These are phyloP conservation scores for Pleurotus sapidus DNA, from an alignment of 768 basidiomycete species.

Conservation along the genomic window DNA sequence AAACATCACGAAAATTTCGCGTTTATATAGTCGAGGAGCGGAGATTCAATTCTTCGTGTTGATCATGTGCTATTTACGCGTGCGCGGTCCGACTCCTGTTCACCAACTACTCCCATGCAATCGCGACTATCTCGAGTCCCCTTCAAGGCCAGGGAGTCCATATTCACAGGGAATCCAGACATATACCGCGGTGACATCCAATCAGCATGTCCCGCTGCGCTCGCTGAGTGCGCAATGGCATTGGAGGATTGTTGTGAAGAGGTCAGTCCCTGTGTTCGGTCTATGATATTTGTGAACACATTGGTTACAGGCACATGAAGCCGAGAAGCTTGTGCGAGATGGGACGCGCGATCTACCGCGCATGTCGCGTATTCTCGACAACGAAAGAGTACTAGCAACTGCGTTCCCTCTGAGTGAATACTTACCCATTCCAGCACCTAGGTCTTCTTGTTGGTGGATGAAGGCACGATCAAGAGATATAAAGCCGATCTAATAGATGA, in stretches of 20 bases:
- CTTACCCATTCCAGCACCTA: conserved; percentile 22
- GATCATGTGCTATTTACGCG: neutral
- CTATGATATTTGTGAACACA: neutral
- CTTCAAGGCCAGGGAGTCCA: conserved; percentile 62
- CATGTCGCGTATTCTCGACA: conserved; percentile 65
- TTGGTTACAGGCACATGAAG: conserved; percentile 53
- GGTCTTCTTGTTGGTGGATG: conserved; percentile 76
- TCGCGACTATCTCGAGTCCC: conserved; percentile 50
- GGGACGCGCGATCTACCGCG: conserved; percentile 72
- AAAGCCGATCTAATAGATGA: conserved; percentile 76
- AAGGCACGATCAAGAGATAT: conserved; percentile 69
- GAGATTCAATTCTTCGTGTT: conserved; percentile 22
- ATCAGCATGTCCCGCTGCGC: conserved; percentile 65
- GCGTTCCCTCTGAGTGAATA: neutral
- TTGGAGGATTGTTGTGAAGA: conserved; percentile 84
- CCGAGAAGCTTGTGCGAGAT: conserved; percentile 64
- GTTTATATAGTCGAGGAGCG: conserved; percentile 23
- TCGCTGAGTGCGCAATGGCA: conserved; percentile 72
- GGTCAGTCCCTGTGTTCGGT: conserved; percentile 31
- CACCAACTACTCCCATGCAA: conserved; percentile 25
- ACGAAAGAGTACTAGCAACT: conserved; percentile 49
- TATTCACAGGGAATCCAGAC: conserved; percentile 67
- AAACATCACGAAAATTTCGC: conserved; percentile 15
- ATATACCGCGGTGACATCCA: conserved; percentile 62
- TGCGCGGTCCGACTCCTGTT: too few relatives aligned